Evolutionary conservation across 176 grass and related monocot species (phyloP), one percentile per base, ranked within the genome.

Genomic region (Tillandsia leiboldiana): DNA sequence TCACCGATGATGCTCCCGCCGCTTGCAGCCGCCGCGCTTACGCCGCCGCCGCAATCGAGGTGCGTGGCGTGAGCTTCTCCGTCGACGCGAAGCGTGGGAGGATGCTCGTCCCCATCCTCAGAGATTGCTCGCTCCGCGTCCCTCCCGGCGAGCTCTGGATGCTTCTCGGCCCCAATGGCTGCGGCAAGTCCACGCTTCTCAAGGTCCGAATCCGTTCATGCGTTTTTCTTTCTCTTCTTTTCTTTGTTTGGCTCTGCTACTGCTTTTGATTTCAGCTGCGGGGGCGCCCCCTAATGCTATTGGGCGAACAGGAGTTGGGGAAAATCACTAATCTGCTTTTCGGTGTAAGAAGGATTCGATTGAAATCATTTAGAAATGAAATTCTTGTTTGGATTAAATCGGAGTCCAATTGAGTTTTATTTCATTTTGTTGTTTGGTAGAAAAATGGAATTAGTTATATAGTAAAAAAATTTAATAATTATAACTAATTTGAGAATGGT

Each of bases 111-210:
- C 84, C 86, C 13, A 87, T 97, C 23, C 79, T 97, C 24, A 97
- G 87, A 75, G 76, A 87, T 33, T 92, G 93, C 58, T 92, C 93
- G 8, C 66, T 97, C 47, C 62, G 53, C 14, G 73, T 97, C 8
- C 93, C 86, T 0, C 77, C 77, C 17, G 93, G 93, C 17, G 77
- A 97, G 74, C 86, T 97, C 47, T 97, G 93, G 89, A 92, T 97
- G 93, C 93, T 97, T 63, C 93, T 97, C 11, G 93, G 93, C 17
- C 89, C 89, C 75, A 97, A 97, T 69, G 86, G 89, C n/a, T 92
- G 93, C 50, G 93, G 89, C 79, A 97, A 97, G 78, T 92, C 93
- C 50, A 92, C 93, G 59, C 86, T 97, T 9, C 81, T 92, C 1
- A 90, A 92, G 93, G 93, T 96, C 33, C 33, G 4, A 42, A 42